Evolutionary conservation across 176 grass and related monocot genomes (phyloP), one percentile per base, ranked within the genome.

Genomic region (Raddia guianensis): DNA sequence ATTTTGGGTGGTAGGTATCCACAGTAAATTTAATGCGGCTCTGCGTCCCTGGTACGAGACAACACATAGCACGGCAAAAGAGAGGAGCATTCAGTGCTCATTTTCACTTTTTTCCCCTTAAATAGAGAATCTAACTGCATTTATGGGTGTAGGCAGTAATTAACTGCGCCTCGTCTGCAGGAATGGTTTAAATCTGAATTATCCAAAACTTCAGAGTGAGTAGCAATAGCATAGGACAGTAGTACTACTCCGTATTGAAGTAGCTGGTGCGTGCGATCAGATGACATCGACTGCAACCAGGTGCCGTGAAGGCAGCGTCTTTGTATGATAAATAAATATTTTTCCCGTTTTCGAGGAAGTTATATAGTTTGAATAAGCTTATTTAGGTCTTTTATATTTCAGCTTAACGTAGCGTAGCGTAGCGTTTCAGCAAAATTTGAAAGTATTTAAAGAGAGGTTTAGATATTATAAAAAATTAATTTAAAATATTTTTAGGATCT

Each of bases 31-130:
- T 58, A 58, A 58, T 58, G n/a, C 42, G 34, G 4, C 14, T 6
- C 16, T 5, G 2, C 3, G 3, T 55, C 47, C 12, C 50, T 9
- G 69, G 6, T 37, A 4, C 6, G 56, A 50, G 18, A 53, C 48
- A 66, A 57, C 5, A 57, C 5, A 15, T 73, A 74, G 86, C 80
- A 51, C 51, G 45, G 18, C 75, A 83, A 83, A 78, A 74, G 60
- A 83, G 86, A 77, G 12, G 60, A 73, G 80, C 86, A 74, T 83
- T 64, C 47, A 83, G 66, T 72, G 27, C 66, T 64, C 7, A 21
- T 33, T 46, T 49, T 6, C 10, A 34, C 3, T 5, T 6, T 16
- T 6, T 11, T 1, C 4, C 12, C 10, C 49, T 49, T n/a, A 7
- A 62, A 42, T 37, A 34, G 3, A 48, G 40, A 58, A 33, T 20